These are phyloP conservation scores for Persicaria tinctoria DNA, from an alignment of 148 eudicot genomes.

Conservation along the genomic window DNA sequence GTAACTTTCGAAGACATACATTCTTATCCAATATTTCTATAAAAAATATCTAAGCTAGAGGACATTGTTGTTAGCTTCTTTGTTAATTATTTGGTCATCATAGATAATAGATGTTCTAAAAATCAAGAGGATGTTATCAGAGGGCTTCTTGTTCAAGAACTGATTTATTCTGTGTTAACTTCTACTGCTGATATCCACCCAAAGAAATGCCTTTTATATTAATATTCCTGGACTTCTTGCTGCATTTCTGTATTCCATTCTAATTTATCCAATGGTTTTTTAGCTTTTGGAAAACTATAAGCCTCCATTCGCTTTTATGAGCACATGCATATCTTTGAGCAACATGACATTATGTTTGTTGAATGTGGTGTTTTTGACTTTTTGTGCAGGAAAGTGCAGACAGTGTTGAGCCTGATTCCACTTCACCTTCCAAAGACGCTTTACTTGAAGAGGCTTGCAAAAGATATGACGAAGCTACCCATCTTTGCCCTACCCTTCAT, in stretches of 20 bases:
- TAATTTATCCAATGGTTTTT: no score
- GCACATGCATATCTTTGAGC: not conserved
- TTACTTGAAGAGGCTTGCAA: conserved; percentile 94
- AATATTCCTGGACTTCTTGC: not conserved
- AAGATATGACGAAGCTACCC: conserved; percentile 88
- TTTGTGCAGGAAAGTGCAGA: conserved; percentile 87
- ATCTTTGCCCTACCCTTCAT: conserved; percentile 85
- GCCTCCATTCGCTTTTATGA: not conserved
- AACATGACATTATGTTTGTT: not conserved
- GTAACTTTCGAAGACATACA: not conserved
- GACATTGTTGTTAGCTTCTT: not conserved
- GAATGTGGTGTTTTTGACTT: not conserved
- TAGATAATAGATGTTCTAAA: not conserved
- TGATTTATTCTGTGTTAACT: not conserved
- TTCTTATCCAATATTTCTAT: not conserved
- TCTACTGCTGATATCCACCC: not conserved
- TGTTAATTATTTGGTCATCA: not conserved
- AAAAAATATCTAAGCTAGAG: not conserved
- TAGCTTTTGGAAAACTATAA: not conserved
- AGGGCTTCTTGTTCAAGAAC: not conserved
- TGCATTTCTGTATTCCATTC: not conserved
- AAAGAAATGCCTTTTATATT: not conserved
- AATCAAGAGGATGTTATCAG: not conserved
- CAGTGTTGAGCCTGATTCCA: conserved; percentile 80
- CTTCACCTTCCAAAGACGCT: conserved; percentile 88